These are phyloP conservation scores for Aureobasidium sp. DNA, from an alignment of 2,329 filamentous ascomycete genomes.

Conservation along the genomic window DNA sequence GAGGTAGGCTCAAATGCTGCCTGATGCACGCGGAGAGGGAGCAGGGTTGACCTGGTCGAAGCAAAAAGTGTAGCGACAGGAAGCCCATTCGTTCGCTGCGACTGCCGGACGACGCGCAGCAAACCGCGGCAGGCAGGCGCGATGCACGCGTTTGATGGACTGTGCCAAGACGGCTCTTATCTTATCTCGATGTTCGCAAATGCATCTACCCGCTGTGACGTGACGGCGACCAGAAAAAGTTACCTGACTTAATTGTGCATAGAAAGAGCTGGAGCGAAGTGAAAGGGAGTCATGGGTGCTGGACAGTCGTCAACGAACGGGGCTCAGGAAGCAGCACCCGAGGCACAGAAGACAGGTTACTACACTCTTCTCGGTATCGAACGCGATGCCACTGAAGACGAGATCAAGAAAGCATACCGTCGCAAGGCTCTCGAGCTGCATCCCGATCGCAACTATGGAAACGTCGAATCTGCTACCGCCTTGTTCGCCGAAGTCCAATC, in stretches of 20 bases:
- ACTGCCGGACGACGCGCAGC: background rate
- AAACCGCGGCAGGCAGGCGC: background rate
- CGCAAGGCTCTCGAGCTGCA: constrained; percentile 87
- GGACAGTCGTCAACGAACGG: constrained; percentile 35
- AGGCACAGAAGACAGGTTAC: constrained; percentile 61
- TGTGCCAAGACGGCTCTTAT: background rate
- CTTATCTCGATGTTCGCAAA: background rate
- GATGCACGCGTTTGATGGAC: background rate
- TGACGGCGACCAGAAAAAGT: background rate
- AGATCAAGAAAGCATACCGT: constrained; percentile 94
- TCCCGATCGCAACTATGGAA: constrained; percentile 85
- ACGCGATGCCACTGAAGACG: constrained; percentile 67
- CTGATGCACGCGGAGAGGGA: background rate
- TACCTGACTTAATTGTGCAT: no score
- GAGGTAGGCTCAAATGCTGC: background rate
- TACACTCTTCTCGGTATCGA: constrained; percentile 78
- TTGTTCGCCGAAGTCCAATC: constrained; percentile 88
- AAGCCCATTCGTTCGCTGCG: background rate
- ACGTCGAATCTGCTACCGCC: constrained; percentile 74
- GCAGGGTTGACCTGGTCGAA: background rate
- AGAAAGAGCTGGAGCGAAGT: background rate
- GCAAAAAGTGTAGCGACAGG: background rate
- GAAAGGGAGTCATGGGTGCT: constrained; percentile 35
- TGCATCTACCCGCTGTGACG: background rate
- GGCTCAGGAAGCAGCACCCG: constrained; percentile 22